Evolutionary conservation across 495 filamentous ascomycete species (phyloP).

Genomic region (Talaromyces proteolyticus): DNA sequence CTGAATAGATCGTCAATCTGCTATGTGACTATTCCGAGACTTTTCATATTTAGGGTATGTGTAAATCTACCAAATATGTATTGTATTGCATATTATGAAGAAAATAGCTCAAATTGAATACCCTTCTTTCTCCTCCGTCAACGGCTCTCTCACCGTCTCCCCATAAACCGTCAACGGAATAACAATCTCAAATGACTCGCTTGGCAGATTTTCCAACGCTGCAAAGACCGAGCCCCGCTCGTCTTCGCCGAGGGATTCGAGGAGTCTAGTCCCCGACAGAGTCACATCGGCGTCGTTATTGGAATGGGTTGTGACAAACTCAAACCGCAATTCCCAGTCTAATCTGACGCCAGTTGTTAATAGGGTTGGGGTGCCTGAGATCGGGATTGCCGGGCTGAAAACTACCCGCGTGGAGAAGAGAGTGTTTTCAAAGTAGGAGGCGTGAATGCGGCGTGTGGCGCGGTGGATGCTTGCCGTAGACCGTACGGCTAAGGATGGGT

Average conservation of each 20-base stretch:
- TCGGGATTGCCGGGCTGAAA: slow-evolving; percentile 76
- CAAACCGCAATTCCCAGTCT: slow-evolving; percentile 80
- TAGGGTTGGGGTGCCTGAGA: slow-evolving; percentile 78
- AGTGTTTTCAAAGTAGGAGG: slow-evolving; percentile 69
- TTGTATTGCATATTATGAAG: background rate
- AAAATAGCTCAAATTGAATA: slow-evolving; percentile 42
- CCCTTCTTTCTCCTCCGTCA: slow-evolving; percentile 40
- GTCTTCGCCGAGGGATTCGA: slow-evolving; percentile 58
- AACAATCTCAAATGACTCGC: slow-evolving; percentile 85
- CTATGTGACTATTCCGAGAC: too few relatives aligned
- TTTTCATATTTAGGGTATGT: too few relatives aligned
- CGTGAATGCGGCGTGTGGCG: slow-evolving; percentile 76
- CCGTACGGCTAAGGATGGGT: slow-evolving; percentile 72
- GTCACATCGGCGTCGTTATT: slow-evolving; percentile 21
- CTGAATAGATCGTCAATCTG: too few relatives aligned
- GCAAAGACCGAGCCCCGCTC: slow-evolving; percentile 67
- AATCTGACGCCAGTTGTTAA: slow-evolving; percentile 79
- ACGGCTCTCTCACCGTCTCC: slow-evolving; percentile 44
- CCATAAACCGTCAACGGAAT: slow-evolving; percentile 84
- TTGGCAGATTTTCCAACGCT: slow-evolving; percentile 67
- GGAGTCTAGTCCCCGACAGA: slow-evolving; percentile 33
- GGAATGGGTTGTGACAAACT: slow-evolving; percentile 68
- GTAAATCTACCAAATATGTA: too few relatives aligned
- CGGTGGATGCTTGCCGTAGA: slow-evolving; percentile 77
- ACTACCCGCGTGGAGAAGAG: slow-evolving; percentile 71